Evolutionary conservation across 305 asterid genomes (phyloP).

Genomic region (Fraxinus latifolia): DNA sequence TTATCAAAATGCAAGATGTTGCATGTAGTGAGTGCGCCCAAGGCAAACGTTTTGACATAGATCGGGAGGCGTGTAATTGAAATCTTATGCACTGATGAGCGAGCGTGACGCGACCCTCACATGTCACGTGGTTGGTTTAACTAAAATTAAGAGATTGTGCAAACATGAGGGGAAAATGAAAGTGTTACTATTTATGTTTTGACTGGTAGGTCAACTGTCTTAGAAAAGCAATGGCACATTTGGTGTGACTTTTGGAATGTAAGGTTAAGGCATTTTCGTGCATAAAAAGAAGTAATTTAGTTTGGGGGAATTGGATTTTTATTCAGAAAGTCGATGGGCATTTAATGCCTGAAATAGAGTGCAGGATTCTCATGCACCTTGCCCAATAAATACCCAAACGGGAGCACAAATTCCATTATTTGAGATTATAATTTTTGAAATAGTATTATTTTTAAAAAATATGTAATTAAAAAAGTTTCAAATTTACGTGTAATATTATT

Average conservation of each 20-base stretch:
- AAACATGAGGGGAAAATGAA: background rate
- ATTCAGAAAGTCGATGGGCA: conserved; percentile 30
- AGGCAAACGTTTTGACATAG: background rate
- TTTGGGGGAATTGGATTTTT: conserved; percentile 31
- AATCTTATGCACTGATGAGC: background rate
- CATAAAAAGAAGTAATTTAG: conserved; percentile 66
- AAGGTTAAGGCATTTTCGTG: conserved; percentile 36
- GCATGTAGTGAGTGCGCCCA: background rate
- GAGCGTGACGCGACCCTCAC: background rate
- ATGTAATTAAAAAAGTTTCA: too few relatives aligned
- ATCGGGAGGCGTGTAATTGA: background rate
- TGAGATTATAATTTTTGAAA: too few relatives aligned
- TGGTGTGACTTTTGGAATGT: conserved; percentile 33
- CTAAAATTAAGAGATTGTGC: background rate
- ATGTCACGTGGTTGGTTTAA: background rate
- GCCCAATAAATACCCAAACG: background rate
- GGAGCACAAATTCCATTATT: too few relatives aligned
- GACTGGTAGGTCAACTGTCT: conserved; percentile 37
- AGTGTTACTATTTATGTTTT: conserved; percentile 27
- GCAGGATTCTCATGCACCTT: background rate
- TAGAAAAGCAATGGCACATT: conserved; percentile 36
- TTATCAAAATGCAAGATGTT: background rate
- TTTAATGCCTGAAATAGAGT: conserved; percentile 22
- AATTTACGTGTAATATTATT: too few relatives aligned
- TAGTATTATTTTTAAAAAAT: too few relatives aligned